Conservation (phyloP, 208 protist species). For the Crithidia thermophila region DNA sequence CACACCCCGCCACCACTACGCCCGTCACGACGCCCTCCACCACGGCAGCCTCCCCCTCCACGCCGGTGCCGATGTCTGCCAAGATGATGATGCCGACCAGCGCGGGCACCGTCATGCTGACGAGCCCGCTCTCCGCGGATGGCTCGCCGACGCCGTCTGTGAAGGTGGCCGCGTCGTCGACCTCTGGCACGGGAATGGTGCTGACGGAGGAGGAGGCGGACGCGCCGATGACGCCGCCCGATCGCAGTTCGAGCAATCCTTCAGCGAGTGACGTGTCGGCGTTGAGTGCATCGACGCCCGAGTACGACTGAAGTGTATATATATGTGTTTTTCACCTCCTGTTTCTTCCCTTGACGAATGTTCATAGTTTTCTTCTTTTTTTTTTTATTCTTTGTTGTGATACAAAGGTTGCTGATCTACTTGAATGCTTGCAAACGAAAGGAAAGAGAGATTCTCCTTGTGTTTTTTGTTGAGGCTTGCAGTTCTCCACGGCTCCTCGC, state of each 20-base stretch:
- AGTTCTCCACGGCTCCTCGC: too few relatives aligned
- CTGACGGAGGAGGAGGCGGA: conserved; percentile 20
- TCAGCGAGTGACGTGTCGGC: conserved; percentile 6
- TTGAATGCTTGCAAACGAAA: too few relatives aligned
- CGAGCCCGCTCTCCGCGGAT: not conserved
- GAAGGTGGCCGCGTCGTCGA: not conserved
- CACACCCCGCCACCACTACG: not conserved
- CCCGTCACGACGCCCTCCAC: not conserved
- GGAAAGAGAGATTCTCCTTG: too few relatives aligned
- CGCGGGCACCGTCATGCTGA: not conserved
- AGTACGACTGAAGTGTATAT: not conserved
- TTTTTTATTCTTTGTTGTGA: conserved; percentile 9
- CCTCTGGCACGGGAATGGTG: not conserved
- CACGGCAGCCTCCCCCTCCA: not conserved
- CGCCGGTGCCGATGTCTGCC: not conserved
- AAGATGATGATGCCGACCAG: not conserved
- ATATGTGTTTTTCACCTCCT: not conserved
- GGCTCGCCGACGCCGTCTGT: not conserved
- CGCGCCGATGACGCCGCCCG: conserved; percentile 17
- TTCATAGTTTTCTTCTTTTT: not conserved
- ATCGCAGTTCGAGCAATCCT: not conserved
- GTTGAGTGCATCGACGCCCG: conserved; percentile 1
- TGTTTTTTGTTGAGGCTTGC: too few relatives aligned
- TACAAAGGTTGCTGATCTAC: not conserved
- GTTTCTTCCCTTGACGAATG: not conserved